These are phyloP conservation scores for Notholithocarpus densiflorus DNA, from an alignment of 306 rosid species.

Conservation along the genomic window DNA sequence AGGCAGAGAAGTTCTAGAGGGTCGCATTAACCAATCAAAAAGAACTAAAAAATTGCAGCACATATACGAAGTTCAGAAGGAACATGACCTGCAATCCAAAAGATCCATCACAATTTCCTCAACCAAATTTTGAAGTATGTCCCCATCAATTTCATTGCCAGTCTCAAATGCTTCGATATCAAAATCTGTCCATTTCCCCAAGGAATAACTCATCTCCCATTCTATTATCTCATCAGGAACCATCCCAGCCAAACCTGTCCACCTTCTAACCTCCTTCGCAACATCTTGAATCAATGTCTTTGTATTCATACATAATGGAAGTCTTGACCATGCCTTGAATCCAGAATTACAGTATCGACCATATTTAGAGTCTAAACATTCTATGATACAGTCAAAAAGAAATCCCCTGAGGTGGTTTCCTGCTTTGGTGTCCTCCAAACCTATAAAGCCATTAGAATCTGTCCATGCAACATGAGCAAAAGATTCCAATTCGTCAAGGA, in stretches of 20 bases:
- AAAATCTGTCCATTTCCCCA: constrained; percentile 77
- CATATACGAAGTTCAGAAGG: constrained; percentile 15
- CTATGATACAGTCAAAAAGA: constrained; percentile 63
- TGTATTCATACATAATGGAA: constrained; percentile 29
- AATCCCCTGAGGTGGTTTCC: constrained; percentile 46
- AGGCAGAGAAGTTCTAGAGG: not conserved
- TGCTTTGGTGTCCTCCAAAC: constrained; percentile 27
- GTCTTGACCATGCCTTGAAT: constrained; percentile 43
- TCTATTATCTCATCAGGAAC: constrained; percentile 66
- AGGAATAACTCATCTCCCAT: constrained; percentile 77
- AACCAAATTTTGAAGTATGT: constrained; percentile 57
- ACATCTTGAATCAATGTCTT: constrained; percentile 44
- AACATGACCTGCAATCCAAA: constrained; percentile 26
- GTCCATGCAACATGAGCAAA: constrained; percentile 33
- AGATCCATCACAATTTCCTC: constrained; percentile 64
- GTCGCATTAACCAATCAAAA: not conserved
- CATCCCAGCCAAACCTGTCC: constrained; percentile 61
- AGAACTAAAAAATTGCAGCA: constrained; percentile 12
- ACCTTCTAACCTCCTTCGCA: constrained; percentile 47
- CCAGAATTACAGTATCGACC: constrained; percentile 42
- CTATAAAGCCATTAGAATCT: constrained; percentile 17
- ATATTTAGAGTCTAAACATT: constrained; percentile 55
- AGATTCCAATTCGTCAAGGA: constrained; percentile 47
- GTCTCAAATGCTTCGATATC: constrained; percentile 67
- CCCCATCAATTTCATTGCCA: constrained; percentile 52